phyloP scores from a whole-genome alignment of 768 basidiomycete species.

The Mycena galopus region DNA sequence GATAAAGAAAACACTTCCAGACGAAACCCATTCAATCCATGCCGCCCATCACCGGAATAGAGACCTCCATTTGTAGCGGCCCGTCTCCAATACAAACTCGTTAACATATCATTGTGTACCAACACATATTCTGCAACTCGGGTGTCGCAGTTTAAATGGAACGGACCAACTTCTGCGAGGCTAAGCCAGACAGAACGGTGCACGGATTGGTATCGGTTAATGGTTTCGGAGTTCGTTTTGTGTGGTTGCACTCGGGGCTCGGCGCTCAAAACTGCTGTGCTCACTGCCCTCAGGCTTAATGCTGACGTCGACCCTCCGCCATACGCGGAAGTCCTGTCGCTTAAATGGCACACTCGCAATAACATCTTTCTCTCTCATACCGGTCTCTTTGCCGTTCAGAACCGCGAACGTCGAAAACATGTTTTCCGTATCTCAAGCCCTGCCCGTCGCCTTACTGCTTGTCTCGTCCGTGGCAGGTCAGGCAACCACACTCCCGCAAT shows the following conservation, averaged over 20 bases:
- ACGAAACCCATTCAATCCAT: no score
- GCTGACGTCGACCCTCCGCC: background rate
- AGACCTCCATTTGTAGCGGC: no score
- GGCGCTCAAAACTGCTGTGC: background rate
- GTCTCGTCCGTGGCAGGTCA: background rate
- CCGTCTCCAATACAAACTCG: no score
- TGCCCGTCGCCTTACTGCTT: background rate
- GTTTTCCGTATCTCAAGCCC: background rate
- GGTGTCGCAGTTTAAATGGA: no score
- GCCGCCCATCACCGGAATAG: no score
- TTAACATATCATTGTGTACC: no score
- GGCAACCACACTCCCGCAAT: slow-evolving; percentile 24
- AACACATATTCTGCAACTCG: no score
- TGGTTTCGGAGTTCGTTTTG: background rate
- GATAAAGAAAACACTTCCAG: no score
- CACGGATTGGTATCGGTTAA: no score
- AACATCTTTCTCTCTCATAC: background rate
- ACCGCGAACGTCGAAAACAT: background rate
- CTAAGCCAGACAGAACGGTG: no score
- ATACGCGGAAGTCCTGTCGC: background rate
- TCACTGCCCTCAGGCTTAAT: background rate
- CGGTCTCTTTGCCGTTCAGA: no score
- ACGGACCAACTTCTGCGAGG: no score
- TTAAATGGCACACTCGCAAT: background rate
- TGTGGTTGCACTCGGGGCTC: background rate